phyloP scores from a whole-genome alignment of 257 asterid genomes.

The Orobanche coerulescens region DNA sequence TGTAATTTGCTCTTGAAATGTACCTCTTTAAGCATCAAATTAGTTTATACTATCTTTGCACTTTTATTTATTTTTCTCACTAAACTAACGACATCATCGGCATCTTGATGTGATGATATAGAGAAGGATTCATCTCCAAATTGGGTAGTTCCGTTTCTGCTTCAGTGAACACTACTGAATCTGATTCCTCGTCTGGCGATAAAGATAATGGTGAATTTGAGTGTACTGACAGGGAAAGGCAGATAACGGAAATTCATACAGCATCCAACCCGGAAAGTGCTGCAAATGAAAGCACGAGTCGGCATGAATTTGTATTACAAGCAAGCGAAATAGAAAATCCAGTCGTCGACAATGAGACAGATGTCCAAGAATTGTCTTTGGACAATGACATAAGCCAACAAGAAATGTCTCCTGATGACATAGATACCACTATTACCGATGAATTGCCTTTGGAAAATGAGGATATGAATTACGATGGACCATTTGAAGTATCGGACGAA shows the following conservation, averaged over 20 bases:
- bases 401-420: slow-evolving; percentile 24
- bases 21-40: neutral
- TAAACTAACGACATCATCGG: neutral
- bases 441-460: slow-evolving; percentile 30
- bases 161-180: slow-evolving; percentile 30
- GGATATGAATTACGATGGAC: slow-evolving; percentile 20
- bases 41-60: neutral
- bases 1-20: neutral
- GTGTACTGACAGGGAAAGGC: slow-evolving; percentile 34
- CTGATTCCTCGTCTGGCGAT: slow-evolving; percentile 30
- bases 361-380: slow-evolving; percentile 22
- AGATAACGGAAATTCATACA: slow-evolving; percentile 19
- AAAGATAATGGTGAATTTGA: slow-evolving; percentile 34
- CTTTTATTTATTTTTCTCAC: neutral
- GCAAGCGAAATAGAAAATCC: slow-evolving; percentile 23
- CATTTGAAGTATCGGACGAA: slow-evolving; percentile 27
- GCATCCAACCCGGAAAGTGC: slow-evolving; percentile 20
- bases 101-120: slow-evolving; percentile 24
- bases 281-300: slow-evolving; percentile 22
- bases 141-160: slow-evolving; percentile 37
- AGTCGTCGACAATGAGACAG: slow-evolving; percentile 12
- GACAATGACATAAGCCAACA: slow-evolving; percentile 18
- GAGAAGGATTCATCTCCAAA: slow-evolving; percentile 85
- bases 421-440: slow-evolving; percentile 13
- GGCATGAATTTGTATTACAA: slow-evolving; percentile 18